These are phyloP conservation scores for Cicer cuneatum DNA, from an alignment of 306 rosid genomes.

Conservation along the genomic window DNA sequence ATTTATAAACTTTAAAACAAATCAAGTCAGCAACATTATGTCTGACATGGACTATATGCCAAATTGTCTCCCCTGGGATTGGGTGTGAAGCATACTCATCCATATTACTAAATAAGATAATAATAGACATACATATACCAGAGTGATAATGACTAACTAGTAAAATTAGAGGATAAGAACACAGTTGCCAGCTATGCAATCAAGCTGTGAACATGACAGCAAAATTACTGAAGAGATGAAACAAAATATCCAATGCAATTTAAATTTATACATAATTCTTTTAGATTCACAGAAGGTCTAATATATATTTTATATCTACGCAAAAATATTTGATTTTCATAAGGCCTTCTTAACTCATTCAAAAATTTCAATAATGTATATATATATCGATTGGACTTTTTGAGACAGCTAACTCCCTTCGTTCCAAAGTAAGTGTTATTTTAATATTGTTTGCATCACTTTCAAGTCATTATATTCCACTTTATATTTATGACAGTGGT, in stretches of 20 bases:
- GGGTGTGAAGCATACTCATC: conserved; percentile 9
- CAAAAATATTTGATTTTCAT: not conserved
- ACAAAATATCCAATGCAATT: not conserved
- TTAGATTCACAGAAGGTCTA: not conserved
- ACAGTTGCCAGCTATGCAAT: conserved; percentile 33
- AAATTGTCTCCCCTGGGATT: conserved; percentile 8
- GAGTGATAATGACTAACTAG: conserved; percentile 9
- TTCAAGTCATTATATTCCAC: no score
- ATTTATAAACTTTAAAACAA: not conserved
- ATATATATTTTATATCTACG: not conserved
- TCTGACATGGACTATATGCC: conserved; percentile 8
- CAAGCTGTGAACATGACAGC: conserved; percentile 27
- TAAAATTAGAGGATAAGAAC: conserved; percentile 31
- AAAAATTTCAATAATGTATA: not conserved
- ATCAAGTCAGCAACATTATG: conserved; percentile 1
- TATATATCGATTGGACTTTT: not conserved
- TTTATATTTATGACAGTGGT: no score
- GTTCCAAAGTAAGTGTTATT: no score
- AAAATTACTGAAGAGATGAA: not conserved
- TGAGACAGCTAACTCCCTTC: not conserved
- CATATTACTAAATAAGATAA: conserved; percentile 24
- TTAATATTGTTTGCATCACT: no score
- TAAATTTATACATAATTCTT: not conserved
- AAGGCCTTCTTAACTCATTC: not conserved
- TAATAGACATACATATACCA: conserved; percentile 13